Evolutionary conservation across 768 basidiomycete species (phyloP), one percentile per base, ranked within the genome.

Genomic region (Podaxis rugospora): DNA sequence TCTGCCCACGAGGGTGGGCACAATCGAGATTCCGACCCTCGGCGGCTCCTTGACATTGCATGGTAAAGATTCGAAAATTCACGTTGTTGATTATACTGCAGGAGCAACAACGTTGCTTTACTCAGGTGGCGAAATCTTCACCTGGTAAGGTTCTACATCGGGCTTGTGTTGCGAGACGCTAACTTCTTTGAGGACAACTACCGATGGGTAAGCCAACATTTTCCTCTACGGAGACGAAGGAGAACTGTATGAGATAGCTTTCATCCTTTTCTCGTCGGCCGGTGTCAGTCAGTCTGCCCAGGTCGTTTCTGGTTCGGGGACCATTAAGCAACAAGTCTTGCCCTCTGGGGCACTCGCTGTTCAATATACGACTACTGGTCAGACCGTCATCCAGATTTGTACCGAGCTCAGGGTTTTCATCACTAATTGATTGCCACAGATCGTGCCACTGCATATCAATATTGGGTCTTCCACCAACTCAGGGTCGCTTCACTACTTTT

Each of bases 11-110:
- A 81, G 80, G 55, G 71, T 73, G 7, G 81, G 81, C 16, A 61
- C 64, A 36, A 65, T 83, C 39, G 74, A 72, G 2, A 68, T 81
- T 47, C 81, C 81, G 9, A 72, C 73, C 3, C 64, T 82, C 21
- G 79, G 80, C 6, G 79, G 79, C 37, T 70, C 69, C 21, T 71
- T 83, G 35, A 65, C 74, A 0, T 69, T 83, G n/a, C 72, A 74
- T 58, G 81, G 81, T n/a, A 80, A 77, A 67, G 80, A 83, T 63
- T 81, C 81, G 0, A 83, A 83, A 66, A 72, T 82, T 37, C 77
- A 81, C 59, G 75, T 83, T 11, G 79, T 81, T 1, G 80, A 82
- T 62, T 82, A 82, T 59, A 58, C 61, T 21, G 80, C 80, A 44
- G 81, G 81, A 13, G 72, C 72, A 5, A 78, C 71, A 5, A 74